Base-by-base conservation (phyloP, 2,329 filamentous ascomycete genomes). In the Colletotrichum liaoningense region DNA sequence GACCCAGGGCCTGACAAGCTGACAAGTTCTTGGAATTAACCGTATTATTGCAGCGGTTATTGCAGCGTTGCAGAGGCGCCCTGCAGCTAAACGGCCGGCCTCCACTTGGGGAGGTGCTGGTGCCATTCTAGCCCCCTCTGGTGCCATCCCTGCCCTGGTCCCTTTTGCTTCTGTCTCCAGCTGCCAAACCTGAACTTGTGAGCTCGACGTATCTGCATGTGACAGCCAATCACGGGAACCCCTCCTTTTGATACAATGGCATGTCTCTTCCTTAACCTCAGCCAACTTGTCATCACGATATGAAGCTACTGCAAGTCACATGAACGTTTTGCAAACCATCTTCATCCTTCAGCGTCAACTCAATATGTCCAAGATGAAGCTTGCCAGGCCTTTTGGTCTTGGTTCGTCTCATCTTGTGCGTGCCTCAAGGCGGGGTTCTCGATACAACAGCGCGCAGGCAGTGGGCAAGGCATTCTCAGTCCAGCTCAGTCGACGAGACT, bases 191-290 rank as follows among this genome's bases (percentile, higher is more conserved):
- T 35, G 30, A n/a, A 28, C 62, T 57, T 52, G 49, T 30, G 26
- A 46, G 26, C 26, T 28, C 4, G 52, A 56, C 22, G 28, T 46
- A 52, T 66, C 71, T 71, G 71, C 71, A 73, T 73, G 71, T 73
- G 71, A 73, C 60, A 71, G 67, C 60, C 67, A 73, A 71, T 66
- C 71, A 58, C n/a, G 35, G 22, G 35, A 49, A 22, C 42, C 42
- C 52, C 33, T 3, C 30, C 49, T 12, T 5, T 26, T 1, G 22
- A 19, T 26, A 30, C 5, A 7, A 30, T 30, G 28, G 28, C 8
- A 56, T 28, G 52, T 26, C 22, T 70, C 55, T 59, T 14, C 59
- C 26, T 35, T 30, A 63, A 59, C 58, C 54, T 72, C 65, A 64
- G 26, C 26, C 26, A 26, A 26, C 42, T 30, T 11, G 52, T 9